Evolutionary conservation across 1,284 basidiomycete genomes (phyloP).

Genomic region (Singerocomus rubriflavus): DNA sequence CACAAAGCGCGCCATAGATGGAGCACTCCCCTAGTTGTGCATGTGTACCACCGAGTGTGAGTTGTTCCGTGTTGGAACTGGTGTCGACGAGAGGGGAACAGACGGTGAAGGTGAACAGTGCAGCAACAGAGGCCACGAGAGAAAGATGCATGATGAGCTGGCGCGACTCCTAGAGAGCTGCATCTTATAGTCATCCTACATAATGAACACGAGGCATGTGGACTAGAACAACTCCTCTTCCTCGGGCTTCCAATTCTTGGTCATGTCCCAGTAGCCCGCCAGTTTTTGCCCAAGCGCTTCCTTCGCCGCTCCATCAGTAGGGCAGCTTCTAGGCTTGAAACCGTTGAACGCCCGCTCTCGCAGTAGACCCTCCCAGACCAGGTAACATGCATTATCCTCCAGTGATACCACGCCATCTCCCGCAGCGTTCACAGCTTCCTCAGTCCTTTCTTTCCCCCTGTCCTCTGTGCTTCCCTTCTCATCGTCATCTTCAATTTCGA

Average conservation of each 20-base stretch:
- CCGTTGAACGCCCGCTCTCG: constrained; percentile 79
- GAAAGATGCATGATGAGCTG: constrained; percentile 12
- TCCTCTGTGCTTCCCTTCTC: constrained; percentile 42
- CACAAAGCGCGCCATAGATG: constrained; percentile 1
- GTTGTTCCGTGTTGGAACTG: constrained; percentile 10
- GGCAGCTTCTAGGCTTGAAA: constrained; percentile 83
- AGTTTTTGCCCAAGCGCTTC: constrained; percentile 81
- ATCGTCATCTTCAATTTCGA: constrained; percentile 56
- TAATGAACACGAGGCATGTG: background rate
- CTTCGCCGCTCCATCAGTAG: constrained; percentile 82
- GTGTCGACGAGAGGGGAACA: constrained; percentile 11
- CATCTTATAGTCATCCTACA: no score
- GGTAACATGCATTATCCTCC: constrained; percentile 83
- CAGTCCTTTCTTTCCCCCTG: constrained; percentile 31
- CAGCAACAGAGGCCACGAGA: background rate
- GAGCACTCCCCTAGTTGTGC: background rate
- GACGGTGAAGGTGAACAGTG: constrained; percentile 4
- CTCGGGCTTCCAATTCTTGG: constrained; percentile 82
- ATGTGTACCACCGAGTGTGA: background rate
- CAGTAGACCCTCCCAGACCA: constrained; percentile 92
- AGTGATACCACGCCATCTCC: constrained; percentile 44
- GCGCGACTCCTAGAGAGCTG: no score
- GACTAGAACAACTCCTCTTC: constrained; percentile 65
- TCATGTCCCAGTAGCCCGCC: constrained; percentile 91
- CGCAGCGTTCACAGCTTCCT: constrained; percentile 16